phyloP scores from a whole-genome alignment of 1,139 yeast species.

The Debaryomycetaceae sp. region DNA sequence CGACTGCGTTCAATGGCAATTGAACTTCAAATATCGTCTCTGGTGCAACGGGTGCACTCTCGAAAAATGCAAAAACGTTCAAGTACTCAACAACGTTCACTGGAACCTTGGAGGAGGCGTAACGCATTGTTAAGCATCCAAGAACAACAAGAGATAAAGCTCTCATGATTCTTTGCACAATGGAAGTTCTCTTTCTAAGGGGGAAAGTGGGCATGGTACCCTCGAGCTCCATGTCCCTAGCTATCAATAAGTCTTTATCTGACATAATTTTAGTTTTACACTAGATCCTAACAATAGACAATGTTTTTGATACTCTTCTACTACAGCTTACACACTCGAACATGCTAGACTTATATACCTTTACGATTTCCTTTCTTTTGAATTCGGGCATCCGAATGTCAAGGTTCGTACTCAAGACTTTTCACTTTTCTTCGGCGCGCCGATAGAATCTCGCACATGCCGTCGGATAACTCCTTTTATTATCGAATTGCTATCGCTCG shows the following conservation, averaged over 20 bases:
- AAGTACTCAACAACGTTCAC: neutral
- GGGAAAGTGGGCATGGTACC: neutral
- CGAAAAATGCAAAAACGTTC: neutral
- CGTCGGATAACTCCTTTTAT: too few relatives aligned
- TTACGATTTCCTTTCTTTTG: too few relatives aligned
- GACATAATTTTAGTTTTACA: neutral
- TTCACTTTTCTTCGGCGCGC: neutral
- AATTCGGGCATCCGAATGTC: too few relatives aligned
- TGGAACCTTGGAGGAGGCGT: neutral
- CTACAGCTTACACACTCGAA: too few relatives aligned
- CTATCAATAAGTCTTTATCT: constrained; percentile 1
- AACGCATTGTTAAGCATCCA: neutral
- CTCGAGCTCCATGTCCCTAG: neutral
- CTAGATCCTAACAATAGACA: neutral
- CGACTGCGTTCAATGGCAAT: constrained; percentile 6
- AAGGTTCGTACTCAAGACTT: neutral
- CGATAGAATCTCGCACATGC: neutral
- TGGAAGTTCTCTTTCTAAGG: neutral
- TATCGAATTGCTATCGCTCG: too few relatives aligned
- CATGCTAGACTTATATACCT: too few relatives aligned
- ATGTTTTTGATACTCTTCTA: too few relatives aligned
- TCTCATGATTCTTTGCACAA: neutral
- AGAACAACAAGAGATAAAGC: neutral
- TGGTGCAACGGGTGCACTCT: neutral
- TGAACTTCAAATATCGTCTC: constrained; percentile 15